phyloP scores from a whole-genome alignment of 306 rosid species.

The Rosa rugosa region DNA sequence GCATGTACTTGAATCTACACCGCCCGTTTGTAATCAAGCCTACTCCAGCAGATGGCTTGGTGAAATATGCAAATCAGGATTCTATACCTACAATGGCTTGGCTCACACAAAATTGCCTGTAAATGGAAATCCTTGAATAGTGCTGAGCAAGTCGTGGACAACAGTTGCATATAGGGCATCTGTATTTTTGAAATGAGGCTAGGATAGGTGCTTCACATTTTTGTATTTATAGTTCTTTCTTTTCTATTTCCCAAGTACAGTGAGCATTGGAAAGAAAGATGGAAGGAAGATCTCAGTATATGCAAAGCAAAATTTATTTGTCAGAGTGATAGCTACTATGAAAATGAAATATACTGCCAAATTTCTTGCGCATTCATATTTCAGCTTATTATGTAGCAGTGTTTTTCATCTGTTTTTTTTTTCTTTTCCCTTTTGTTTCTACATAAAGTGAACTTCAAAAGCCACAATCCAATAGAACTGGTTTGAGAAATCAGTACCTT shows the following conservation, averaged over 20 bases:
- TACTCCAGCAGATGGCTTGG: neutral
- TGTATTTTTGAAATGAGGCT: slow-evolving; percentile 15
- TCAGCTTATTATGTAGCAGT: neutral
- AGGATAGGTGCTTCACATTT: slow-evolving; percentile 14
- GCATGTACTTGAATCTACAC: neutral
- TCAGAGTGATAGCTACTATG: neutral
- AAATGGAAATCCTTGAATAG: neutral
- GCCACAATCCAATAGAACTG: neutral
- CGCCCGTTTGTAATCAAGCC: neutral
- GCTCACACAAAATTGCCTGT: neutral
- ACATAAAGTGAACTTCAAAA: neutral
- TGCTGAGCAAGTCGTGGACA: neutral
- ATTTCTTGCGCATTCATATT: neutral
- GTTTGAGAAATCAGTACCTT: neutral
- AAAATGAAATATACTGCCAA: neutral
- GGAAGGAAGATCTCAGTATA: neutral
- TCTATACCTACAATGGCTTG: neutral
- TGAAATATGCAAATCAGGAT: slow-evolving; percentile 2
- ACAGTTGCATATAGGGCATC: neutral
- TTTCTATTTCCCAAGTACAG: neutral
- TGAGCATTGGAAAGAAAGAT: neutral
- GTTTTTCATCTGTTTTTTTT: too few species aligned
- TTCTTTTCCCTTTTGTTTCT: neutral
- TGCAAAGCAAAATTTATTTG: neutral
- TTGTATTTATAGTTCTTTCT: slow-evolving; percentile 16